These are phyloP conservation scores for Mytilinidion resinicola DNA, from an alignment of 495 filamentous ascomycete genomes.

Conservation along the genomic window DNA sequence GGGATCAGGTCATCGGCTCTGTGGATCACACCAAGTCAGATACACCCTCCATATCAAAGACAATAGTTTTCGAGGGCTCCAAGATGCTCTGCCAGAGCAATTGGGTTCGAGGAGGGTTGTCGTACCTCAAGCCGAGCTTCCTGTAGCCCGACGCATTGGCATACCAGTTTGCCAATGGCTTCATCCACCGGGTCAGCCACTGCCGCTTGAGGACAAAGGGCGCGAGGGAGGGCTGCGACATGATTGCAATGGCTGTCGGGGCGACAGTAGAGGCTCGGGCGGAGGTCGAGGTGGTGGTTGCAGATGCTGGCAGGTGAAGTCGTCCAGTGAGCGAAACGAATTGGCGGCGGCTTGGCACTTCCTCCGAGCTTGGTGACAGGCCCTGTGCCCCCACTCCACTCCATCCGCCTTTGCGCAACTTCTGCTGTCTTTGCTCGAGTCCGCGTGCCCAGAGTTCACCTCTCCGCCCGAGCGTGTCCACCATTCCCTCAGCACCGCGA, in stretches of 20 bases:
- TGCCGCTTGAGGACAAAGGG: constrained; percentile 71
- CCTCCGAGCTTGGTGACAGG: not conserved
- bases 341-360: not conserved
- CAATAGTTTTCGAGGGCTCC: constrained; percentile 1
- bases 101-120: not conserved
- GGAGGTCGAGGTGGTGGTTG: constrained; percentile 8
- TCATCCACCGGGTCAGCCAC: constrained; percentile 72
- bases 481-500: not conserved
- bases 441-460: not conserved
- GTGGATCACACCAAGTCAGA: constrained; percentile 18
- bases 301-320: not conserved
- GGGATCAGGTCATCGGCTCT: constrained; percentile 90
- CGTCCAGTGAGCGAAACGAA: not conserved
- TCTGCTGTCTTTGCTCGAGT: not conserved
- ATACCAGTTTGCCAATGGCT: constrained; percentile 79
- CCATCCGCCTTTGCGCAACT: not conserved
- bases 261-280: constrained; percentile 5
- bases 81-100: not conserved
- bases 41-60: not conserved
- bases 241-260: constrained; percentile 38
- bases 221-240: constrained; percentile 68
- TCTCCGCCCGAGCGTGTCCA: not conserved
- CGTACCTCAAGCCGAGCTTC: constrained; percentile 83
- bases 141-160: constrained; percentile 80
- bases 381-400: not conserved